Evolutionary conservation across 2,329 filamentous ascomycete species (phyloP), one percentile per base, ranked within the genome.

Genomic region (Fusarium verrucosum): DNA sequence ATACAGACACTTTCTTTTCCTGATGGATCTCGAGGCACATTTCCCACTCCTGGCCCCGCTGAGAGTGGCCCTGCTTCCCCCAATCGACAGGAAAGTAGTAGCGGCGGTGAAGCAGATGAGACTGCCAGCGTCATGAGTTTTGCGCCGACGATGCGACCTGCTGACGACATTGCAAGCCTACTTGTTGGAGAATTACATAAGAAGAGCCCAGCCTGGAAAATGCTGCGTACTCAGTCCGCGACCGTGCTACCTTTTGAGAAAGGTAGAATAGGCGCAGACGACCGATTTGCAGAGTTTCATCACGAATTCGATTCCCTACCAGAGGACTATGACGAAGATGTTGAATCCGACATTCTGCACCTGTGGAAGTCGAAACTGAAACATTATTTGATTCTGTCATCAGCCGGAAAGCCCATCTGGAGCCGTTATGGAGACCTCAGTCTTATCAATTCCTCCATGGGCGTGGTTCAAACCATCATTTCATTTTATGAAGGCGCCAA

Each of bases 331-430:
- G 73, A 77, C 51, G 75, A 77, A 42, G 74, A 77, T 30, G 74
- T 78, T 58, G 77, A 75, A 42, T 84, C 87, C 50, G 86, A 82
- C 42, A 80, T 92, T 23, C 81, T 97, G 36, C 79, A 81, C 16
- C 83, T 88, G 64, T 99, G 94, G 94, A 95, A 93, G 74, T 87
- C 90, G 33, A 98, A 98, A 79, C 83, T 94, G 63, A 99, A 99
- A 78, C 95, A 99, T 78, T 99, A 97, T 76, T 87, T 99, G 78
- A 96, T 99, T 71, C 82, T 99, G 2, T 98, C 95, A 4, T 94
- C 93, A 14, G 94, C 96, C 10, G 95, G 95, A 19, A 99, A 99
- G 76, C 96, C 95, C 11, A 96, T 99, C 44, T 99, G 94, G 83
- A 98, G 93, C 72, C 87, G 96, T 44, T 94, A 99, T 74, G 95